A percentile compares a stretch with the other conserved stretches of the same genome.
These are phyloP conservation scores for Canna indica DNA, from an alignment of 176 grass and related monocot genomes.

Conservation along the genomic window DNA sequence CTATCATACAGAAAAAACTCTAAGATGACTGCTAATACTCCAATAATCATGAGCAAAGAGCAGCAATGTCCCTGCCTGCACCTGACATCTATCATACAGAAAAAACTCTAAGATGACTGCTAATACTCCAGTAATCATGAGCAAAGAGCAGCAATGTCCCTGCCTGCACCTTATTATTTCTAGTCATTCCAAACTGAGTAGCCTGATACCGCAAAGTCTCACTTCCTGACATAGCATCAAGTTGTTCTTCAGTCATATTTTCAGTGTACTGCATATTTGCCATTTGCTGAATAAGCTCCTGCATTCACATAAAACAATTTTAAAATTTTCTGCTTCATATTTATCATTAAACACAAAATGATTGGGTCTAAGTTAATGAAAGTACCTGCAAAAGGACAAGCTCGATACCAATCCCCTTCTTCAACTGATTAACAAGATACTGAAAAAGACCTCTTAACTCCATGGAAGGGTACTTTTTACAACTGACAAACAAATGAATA, in stretches of 20 bases:
- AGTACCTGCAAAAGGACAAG: constrained; percentile 89
- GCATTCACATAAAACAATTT: constrained; percentile 10
- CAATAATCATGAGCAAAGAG: background rate
- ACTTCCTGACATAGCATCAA: constrained; percentile 92
- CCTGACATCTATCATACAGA: constrained; percentile 16
- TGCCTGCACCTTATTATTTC: constrained; percentile 69
- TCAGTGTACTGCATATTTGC: constrained; percentile 96
- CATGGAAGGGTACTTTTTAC: constrained; percentile 94
- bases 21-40: background rate
- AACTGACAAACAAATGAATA: constrained; percentile 35
- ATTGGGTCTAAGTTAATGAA: constrained; percentile 11
- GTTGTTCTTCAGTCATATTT: constrained; percentile 98
- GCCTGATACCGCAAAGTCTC: constrained; percentile 84
- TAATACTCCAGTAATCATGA: background rate
- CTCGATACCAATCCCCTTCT: constrained; percentile 77
- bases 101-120: background rate
- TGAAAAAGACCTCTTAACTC: constrained; percentile 94
- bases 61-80: background rate
- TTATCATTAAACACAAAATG: constrained; percentile 5
- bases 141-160: background rate
- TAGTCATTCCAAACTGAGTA: constrained; percentile 66
- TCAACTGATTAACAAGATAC: constrained; percentile 96
- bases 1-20: background rate
- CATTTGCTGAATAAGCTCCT: constrained; percentile 99
- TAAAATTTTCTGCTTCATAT: background rate